Percentiles rank a stretch among this genome's conserved stretches.
These are phyloP conservation scores for Zygosaccharomyces bailii DNA, from an alignment of 805 yeast genomes.

Conservation along the genomic window DNA sequence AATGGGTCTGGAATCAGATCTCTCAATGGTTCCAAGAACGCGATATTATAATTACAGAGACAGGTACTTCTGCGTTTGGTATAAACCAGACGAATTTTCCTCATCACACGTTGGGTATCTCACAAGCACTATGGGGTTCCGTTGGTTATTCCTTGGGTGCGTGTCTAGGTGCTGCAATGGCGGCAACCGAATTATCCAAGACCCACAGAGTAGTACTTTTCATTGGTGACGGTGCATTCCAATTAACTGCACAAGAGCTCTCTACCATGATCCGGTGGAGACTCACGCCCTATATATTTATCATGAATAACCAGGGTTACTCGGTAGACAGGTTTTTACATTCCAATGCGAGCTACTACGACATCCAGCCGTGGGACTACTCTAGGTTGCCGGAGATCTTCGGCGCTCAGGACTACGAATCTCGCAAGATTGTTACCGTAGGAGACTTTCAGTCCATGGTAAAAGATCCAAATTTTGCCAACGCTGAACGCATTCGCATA, in stretches of 20 bases:
- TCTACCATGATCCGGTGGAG: constrained; percentile 55
- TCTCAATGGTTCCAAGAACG: constrained; percentile 51
- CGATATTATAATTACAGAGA: constrained; percentile 58
- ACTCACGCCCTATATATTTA: constrained; percentile 53
- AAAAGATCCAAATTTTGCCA: constrained; percentile 38
- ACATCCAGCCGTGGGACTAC: constrained; percentile 62
- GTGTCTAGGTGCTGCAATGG: constrained; percentile 58
- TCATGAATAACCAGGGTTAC: constrained; percentile 64
- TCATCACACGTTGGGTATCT: constrained; percentile 46
- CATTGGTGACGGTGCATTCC: constrained; percentile 69
- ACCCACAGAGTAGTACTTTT: constrained; percentile 52
- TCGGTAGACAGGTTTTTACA: constrained; percentile 62
- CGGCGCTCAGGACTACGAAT: constrained; percentile 50
- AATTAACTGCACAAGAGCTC: constrained; percentile 62
- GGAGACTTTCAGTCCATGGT: constrained; percentile 49
- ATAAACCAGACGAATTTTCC: constrained; percentile 57
- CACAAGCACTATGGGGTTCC: constrained; percentile 65
- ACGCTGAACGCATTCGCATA: constrained; percentile 46
- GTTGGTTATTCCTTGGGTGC: constrained; percentile 66
- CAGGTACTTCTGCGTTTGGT: constrained; percentile 66
- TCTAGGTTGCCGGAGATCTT: constrained; percentile 46
- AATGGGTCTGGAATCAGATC: constrained; percentile 50
- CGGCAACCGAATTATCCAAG: constrained; percentile 45
- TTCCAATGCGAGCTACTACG: constrained; percentile 50
- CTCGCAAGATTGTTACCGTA: constrained; percentile 43